A percentile compares a stretch with the other conserved stretches of the same genome.
phyloP scores from a whole-genome alignment of 2,329 filamentous ascomycete genomes.

The Beauveria scarabaeidicola region DNA sequence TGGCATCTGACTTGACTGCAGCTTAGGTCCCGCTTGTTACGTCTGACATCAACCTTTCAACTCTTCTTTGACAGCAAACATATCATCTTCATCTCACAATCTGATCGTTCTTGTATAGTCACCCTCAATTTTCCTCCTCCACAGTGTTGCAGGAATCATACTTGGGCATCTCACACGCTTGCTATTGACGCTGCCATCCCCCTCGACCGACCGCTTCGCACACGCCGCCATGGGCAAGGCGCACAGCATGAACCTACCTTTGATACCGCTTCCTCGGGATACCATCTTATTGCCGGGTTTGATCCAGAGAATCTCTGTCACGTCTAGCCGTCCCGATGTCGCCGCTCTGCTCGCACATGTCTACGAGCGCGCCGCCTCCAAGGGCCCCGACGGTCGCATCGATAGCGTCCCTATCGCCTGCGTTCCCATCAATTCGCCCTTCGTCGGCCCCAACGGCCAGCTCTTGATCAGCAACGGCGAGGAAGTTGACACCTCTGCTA shows the following conservation, averaged over 20 bases:
- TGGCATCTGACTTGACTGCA: slow-evolving; percentile 8
- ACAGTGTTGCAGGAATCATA: background rate
- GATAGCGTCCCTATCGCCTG: slow-evolving; percentile 73
- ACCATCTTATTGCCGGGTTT: slow-evolving; percentile 79
- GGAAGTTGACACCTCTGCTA: slow-evolving; percentile 34
- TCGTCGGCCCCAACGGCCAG: slow-evolving; percentile 66
- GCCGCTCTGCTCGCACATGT: slow-evolving; percentile 79
- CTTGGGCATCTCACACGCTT: background rate
- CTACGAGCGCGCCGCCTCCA: slow-evolving; percentile 66
- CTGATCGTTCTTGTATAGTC: background rate
- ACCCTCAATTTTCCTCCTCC: too few relatives aligned
- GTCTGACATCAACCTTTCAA: slow-evolving; percentile 8
- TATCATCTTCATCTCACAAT: background rate
- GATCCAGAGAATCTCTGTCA: slow-evolving; percentile 74
- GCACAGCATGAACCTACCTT: slow-evolving; percentile 49
- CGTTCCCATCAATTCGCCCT: slow-evolving; percentile 71
- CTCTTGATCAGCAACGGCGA: slow-evolving; percentile 61
- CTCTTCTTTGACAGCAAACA: background rate
- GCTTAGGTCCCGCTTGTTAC: background rate
- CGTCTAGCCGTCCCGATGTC: slow-evolving; percentile 73
- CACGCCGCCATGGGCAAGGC: slow-evolving; percentile 28
- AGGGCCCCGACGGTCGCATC: slow-evolving; percentile 54
- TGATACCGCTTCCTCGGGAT: slow-evolving; percentile 75
- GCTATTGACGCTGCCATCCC: slow-evolving; percentile 3
- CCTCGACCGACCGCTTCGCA: background rate